Base-by-base conservation (phyloP, 257 asterid genomes). In the Ilex asprella region DNA sequence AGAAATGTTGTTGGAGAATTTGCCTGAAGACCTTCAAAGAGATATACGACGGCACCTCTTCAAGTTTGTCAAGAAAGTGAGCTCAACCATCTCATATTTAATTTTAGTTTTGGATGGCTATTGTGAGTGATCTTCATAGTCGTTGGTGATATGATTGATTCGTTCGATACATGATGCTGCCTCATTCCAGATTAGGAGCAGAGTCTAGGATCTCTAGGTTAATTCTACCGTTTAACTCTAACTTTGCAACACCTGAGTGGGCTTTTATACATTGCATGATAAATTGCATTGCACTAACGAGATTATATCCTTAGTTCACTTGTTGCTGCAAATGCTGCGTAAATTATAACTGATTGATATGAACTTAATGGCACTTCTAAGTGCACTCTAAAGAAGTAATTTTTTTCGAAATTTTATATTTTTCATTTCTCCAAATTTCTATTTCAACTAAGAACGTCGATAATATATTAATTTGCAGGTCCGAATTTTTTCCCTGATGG, bases 11-110 rank as follows among this genome's bases (percentile, higher is more conserved):
- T 72, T 92, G 86, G 97, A 89, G 78, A 82, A 89, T 69, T 86
- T 92, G 27, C 99, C 97, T 12, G 99, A 89, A 80, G 97, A 92
- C 70, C 89, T 92, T 62, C 97, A 87, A 74, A 78, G 91, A 71
- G 95, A 78, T 46, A 89, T 92, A 61, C 69, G 99, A 64, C 84
- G 93, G 15, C 97, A 92, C 82, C 97, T 92, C 58, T 86, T 87
- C 70, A 82, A 87, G 63, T 86, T 80, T 67, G 71, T 87, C 59
- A 79, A 89, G 76, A 86, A 80, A 76, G 97, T 92, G 71, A 76
- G 92, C 70, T 68, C 60, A 9, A 29, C 63, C 66, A 59, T 14
- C 50, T 56, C 21, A 15, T 63, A 2, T 9, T 32, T 63, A 16
- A 46, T 52, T 35, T 7, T n/a, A 39, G 2, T 15, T 16, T 49